These are phyloP conservation scores for Pseudogymnoascus destructans DNA, from an alignment of 2,329 filamentous ascomycete species.

Conservation along the genomic window DNA sequence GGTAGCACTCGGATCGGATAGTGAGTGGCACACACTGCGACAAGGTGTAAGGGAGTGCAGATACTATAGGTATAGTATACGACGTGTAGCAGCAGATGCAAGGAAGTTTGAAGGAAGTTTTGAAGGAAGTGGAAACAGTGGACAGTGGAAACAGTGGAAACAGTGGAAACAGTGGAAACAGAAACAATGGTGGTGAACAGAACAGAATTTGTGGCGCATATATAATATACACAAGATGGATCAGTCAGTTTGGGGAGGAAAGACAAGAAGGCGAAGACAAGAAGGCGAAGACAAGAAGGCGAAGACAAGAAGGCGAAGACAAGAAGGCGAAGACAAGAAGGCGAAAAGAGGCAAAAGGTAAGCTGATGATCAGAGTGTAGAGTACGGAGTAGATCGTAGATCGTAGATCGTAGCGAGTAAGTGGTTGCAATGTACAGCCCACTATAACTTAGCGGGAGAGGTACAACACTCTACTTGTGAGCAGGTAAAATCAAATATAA, in stretches of 20 bases:
- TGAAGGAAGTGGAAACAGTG: not conserved
- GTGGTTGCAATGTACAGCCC: not conserved
- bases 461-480: not conserved
- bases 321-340: not conserved
- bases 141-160: not conserved
- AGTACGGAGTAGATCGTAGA: no score
- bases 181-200: no score
- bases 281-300: not conserved
- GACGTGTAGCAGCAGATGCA: not conserved
- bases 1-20: conserved; percentile 3
- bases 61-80: not conserved
- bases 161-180: no score
- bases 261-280: no score
- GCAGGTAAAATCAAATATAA: not conserved
- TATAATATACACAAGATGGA: not conserved
- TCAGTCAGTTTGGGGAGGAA: not conserved
- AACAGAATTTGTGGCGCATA: no score
- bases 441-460: not conserved
- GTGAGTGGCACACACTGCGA: not conserved
- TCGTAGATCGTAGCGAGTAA: no score
- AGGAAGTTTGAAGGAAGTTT: no score
- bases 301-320: not conserved
- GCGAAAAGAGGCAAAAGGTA: not conserved
- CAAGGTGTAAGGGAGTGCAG: not conserved
- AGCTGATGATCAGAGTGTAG: not conserved